phyloP scores from a whole-genome alignment of 768 basidiomycete species.

The Termitomyces sp. region DNA sequence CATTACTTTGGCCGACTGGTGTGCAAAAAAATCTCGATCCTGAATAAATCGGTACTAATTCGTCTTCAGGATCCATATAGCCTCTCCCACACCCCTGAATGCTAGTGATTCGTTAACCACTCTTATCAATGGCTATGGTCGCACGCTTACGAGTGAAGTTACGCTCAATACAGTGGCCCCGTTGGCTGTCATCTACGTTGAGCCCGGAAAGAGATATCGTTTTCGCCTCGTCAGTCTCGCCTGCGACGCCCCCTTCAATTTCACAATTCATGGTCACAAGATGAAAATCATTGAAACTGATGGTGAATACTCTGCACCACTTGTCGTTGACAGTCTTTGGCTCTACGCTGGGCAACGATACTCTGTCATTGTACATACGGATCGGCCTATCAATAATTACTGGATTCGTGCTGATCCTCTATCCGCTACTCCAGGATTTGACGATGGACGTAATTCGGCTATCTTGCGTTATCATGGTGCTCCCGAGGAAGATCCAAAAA shows the following conservation, averaged over 20 bases:
- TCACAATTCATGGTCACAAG: constrained; percentile 41
- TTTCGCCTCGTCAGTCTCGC: constrained; percentile 31
- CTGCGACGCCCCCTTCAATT: constrained; percentile 32
- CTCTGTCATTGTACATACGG: constrained; percentile 36
- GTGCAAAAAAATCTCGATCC: too few species aligned
- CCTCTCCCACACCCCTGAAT: background rate
- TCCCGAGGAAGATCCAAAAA: background rate
- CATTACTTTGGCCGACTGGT: constrained; percentile 2
- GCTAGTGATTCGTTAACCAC: background rate
- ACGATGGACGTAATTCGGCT: constrained; percentile 1
- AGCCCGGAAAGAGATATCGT: constrained; percentile 30
- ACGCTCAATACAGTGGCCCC: constrained; percentile 2
- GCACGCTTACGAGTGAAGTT: background rate
- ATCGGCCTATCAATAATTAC: constrained; percentile 43
- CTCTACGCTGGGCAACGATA: constrained; percentile 20
- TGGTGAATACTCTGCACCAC: constrained; percentile 34
- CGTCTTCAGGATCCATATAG: background rate
- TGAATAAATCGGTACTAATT: background rate
- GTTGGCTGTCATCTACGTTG: constrained; percentile 31
- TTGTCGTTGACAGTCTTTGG: constrained; percentile 35
- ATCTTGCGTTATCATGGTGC: background rate
- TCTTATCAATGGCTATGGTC: background rate
- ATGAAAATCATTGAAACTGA: constrained; percentile 51
- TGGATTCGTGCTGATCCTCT: constrained; percentile 33
- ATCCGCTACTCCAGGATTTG: background rate